Conservation (phyloP, 2,329 filamentous ascomycete species). For the Penicillium polonicum region DNA sequence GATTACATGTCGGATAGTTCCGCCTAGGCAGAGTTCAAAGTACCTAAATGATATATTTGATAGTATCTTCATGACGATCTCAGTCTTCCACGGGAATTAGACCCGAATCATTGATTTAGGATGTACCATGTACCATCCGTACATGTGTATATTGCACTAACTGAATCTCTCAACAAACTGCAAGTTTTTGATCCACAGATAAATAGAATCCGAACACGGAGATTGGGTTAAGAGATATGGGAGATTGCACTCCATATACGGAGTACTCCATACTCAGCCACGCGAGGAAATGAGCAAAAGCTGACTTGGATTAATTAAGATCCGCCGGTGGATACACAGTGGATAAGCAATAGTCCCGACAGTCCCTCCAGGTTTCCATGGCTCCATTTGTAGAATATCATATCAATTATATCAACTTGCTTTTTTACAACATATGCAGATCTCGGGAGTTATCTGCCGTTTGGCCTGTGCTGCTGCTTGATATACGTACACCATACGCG, state of each 20-base stretch:
- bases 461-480: slow-evolving; percentile 4
- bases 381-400: slow-evolving; percentile 14
- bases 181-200: slow-evolving; percentile 1
- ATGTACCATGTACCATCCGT: not conserved
- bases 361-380: slow-evolving; percentile 20
- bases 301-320: slow-evolving; percentile 17
- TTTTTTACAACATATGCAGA: no score
- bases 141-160: not conserved
- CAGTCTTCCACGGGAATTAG: not conserved
- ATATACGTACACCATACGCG: not conserved
- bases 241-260: not conserved
- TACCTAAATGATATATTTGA: not conserved
- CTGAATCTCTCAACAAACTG: not conserved
- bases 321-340: slow-evolving; percentile 20
- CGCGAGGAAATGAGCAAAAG: slow-evolving; percentile 12
- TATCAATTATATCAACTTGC: not conserved
- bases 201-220: slow-evolving; percentile 7
- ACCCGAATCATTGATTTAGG: not conserved
- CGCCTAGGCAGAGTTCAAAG: not conserved
- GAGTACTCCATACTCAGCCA: slow-evolving; percentile 10
- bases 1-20: not conserved
- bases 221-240: not conserved
- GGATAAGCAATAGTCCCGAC: slow-evolving; percentile 19
- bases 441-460: not conserved
- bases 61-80: not conserved